Evolutionary conservation across 2,329 filamentous ascomycete genomes (phyloP).

Genomic region (Cladosporium sp.): DNA sequence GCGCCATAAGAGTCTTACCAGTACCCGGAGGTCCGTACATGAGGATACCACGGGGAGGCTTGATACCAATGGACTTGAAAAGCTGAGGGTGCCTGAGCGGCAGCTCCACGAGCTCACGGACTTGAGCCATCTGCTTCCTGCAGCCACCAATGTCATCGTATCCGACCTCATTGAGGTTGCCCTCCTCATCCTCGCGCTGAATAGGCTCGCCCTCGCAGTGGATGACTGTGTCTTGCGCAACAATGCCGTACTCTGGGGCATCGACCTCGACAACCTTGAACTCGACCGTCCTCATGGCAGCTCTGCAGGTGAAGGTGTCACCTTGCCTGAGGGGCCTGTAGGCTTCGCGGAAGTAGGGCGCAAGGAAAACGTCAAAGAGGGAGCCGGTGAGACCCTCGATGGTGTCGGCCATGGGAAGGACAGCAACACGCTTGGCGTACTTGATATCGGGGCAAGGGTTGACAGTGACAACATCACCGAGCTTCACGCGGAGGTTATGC

Average conservation of each 20-base stretch:
- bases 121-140: slow-evolving; percentile 99
- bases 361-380: slow-evolving; percentile 97
- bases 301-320: slow-evolving; percentile 93
- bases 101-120: slow-evolving; percentile 96
- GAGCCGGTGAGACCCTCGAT: slow-evolving; percentile 97
- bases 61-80: slow-evolving; percentile 99
- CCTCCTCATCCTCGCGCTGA: slow-evolving; percentile 97
- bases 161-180: slow-evolving; percentile 97
- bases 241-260: slow-evolving; percentile 96
- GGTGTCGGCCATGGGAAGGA: slow-evolving; percentile 96
- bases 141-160: slow-evolving; percentile 99
- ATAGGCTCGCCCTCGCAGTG: slow-evolving; percentile 97
- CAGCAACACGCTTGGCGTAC: slow-evolving; percentile 99
- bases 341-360: slow-evolving; percentile 98
- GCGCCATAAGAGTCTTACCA: slow-evolving; percentile 98
- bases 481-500: slow-evolving; percentile 97
- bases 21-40: slow-evolving; percentile 94
- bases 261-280: slow-evolving; percentile 99
- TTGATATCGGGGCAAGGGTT: slow-evolving; percentile 99
- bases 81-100: slow-evolving; percentile 95
- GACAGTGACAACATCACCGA: slow-evolving; percentile 95
- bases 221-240: slow-evolving; percentile 97
- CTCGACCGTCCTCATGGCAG: slow-evolving; percentile 98
- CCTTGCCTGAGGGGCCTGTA: slow-evolving; percentile 97
- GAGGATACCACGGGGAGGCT: slow-evolving; percentile 95